Evolutionary conservation across 139 green algal species (phyloP), one percentile per base, ranked within the genome.

Genomic region (Tetraselmis chui): DNA sequence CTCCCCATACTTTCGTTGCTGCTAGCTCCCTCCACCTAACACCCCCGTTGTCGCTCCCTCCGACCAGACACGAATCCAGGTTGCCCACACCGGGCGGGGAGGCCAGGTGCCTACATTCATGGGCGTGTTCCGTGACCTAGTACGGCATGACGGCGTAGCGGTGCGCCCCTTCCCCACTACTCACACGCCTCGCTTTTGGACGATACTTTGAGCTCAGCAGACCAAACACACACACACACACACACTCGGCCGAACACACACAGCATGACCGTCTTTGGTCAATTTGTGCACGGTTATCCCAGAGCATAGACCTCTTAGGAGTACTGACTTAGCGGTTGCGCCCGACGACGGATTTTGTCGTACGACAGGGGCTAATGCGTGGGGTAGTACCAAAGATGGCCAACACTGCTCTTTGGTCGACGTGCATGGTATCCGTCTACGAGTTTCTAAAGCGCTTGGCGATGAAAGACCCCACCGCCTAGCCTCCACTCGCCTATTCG

Each of bases 381-480:
- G 93, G 93, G 0, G 84, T 94, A 22, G 83, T 82, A 28, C 96
- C 96, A 0, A 86, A 96, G 28, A 97, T 96, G 86, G 82, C 86
- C 32, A 95, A 84, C 89, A 88, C 90, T 25, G 83, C 86, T 2
- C 80, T 98, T 59, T 98, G 94, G 93, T 95, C 95, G 31, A 98
- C 94, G 1, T 84, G 32, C 76, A 97, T 97, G 93, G 87, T 94
- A 1, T 89, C 84, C 1, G 85, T 88, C 0, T 97, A 96, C 82
- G 91, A 96, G 85, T 90, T 90, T 27, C 81, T 97, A 45, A 97
- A 97, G 85, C 84, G 93, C 1, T 76, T 92, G 0, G 45, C 45
- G 11, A 67, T 67, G 45, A 67, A 67, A 18, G 45, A 67, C 11
- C 11, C 45, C 11, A 18, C 5, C n/a, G n/a, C n/a, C n/a, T n/a